Conservation (phyloP, 805 yeast species). For the Spathaspora passalidarum region DNA sequence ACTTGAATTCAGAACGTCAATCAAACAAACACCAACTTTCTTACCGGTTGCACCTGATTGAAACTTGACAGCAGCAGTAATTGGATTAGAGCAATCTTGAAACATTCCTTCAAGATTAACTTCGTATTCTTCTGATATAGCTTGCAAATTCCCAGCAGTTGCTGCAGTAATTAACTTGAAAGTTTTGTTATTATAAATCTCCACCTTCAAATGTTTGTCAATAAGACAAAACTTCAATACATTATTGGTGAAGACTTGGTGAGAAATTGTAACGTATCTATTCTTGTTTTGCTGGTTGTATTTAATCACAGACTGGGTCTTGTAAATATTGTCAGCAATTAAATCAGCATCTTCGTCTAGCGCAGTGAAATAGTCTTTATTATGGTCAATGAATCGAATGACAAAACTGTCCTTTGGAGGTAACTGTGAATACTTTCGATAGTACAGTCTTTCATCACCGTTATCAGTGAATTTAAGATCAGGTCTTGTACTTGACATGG, state of each 20-base stretch:
- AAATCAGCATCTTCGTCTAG: conserved; percentile 72
- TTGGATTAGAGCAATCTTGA: conserved; percentile 37
- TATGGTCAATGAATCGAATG: conserved; percentile 71
- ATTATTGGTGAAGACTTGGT: conserved; percentile 61
- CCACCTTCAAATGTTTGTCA: conserved; percentile 72
- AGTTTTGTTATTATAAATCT: conserved; percentile 61
- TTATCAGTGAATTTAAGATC: conserved; percentile 37
- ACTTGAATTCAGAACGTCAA: conserved; percentile 65
- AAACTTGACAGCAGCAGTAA: conserved; percentile 38
- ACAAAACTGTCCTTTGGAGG: conserved; percentile 46
- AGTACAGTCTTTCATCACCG: conserved; percentile 42
- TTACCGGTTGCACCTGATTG: conserved; percentile 36
- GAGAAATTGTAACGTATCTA: conserved; percentile 73
- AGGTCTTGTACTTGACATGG: conserved; percentile 14
- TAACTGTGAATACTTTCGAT: conserved; percentile 43
- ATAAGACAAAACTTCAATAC: conserved; percentile 66
- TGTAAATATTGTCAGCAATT: conserved; percentile 81
- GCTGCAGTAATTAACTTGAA: conserved; percentile 64
- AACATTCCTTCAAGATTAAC: conserved; percentile 61
- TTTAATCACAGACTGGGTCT: conserved; percentile 79
- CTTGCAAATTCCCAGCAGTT: conserved; percentile 87
- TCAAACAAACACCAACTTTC: conserved; percentile 73
- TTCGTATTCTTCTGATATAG: conserved; percentile 32
- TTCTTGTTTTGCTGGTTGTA: conserved; percentile 40
- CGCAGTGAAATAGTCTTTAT: conserved; percentile 76